Conservation (phyloP, 371 early-diverging fungal species). For the Mortierella sp. region DNA sequence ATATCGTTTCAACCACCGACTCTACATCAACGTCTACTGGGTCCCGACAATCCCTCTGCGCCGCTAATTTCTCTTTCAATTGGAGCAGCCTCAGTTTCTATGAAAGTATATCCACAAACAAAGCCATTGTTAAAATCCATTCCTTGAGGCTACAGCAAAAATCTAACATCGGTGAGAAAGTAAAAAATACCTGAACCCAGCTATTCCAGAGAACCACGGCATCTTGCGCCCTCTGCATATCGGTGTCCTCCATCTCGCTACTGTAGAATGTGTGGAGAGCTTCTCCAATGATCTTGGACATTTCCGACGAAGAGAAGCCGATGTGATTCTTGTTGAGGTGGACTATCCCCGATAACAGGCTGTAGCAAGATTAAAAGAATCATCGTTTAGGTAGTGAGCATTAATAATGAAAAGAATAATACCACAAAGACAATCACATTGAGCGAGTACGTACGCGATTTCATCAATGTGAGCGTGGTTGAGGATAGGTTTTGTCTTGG, state of each 20-base stretch:
- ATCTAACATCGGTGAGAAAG: not conserved
- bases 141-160: not conserved
- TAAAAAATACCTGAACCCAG: constrained; percentile 24
- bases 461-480: constrained; percentile 28
- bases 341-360: constrained; percentile 26
- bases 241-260: constrained; percentile 24
- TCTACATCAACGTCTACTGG: constrained; percentile 14
- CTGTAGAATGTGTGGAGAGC: constrained; percentile 24
- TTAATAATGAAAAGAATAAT: no score
- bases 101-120: constrained; percentile 13
- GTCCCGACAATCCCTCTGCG: constrained; percentile 15
- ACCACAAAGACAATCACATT: constrained; percentile 5
- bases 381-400: no score
- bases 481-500: constrained; percentile 24
- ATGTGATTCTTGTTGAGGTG: constrained; percentile 27
- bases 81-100: constrained; percentile 14
- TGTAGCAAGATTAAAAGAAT: constrained; percentile 9
- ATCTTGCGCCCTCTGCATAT: constrained; percentile 19
- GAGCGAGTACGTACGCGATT: constrained; percentile 19
- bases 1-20: constrained; percentile 10
- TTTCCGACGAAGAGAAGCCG: constrained; percentile 21
- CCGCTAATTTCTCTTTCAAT: constrained; percentile 24
- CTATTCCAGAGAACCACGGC: constrained; percentile 16
- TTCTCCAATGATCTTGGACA: constrained; percentile 12
- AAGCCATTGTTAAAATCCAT: constrained; percentile 2